Conservation (phyloP, 2,329 filamentous ascomycete genomes). For the Cordyceps pruinosa region DNA sequence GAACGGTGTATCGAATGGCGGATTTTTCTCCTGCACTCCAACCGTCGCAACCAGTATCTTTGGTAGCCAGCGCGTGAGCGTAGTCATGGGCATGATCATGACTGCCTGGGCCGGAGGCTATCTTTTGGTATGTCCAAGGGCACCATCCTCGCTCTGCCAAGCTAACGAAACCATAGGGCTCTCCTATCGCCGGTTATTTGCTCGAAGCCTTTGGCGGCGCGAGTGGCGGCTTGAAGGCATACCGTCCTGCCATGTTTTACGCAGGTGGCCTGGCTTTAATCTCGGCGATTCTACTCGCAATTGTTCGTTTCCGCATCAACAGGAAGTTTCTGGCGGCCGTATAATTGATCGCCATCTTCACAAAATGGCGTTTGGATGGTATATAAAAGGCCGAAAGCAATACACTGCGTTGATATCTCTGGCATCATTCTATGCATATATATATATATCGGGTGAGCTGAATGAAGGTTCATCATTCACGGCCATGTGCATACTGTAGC, state of each 20-base stretch:
- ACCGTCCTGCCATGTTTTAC: conserved; percentile 55
- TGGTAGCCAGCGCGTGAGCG: conserved; percentile 45
- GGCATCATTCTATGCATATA: no score
- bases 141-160: not conserved
- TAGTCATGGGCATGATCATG: conserved; percentile 56
- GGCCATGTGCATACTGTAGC: no score
- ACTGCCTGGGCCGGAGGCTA: conserved; percentile 56
- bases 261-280: conserved; percentile 45
- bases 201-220: conserved; percentile 48
- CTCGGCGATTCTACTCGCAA: conserved; percentile 34
- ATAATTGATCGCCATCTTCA: not conserved
- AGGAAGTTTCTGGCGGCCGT: conserved; percentile 26
- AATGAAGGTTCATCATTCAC: no score
- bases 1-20: conserved; percentile 54
- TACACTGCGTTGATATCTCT: no score
- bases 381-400: no score
- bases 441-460: no score
- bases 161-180: conserved; percentile 29
- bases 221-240: conserved; percentile 42
- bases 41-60: conserved; percentile 55
- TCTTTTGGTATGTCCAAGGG: conserved; percentile 40
- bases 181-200: conserved; percentile 54
- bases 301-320: conserved; percentile 38
- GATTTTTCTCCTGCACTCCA: conserved; percentile 57
- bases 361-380: not conserved